These are phyloP conservation scores for Bassia scoparia DNA, from an alignment of 148 eudicot genomes.

Conservation along the genomic window DNA sequence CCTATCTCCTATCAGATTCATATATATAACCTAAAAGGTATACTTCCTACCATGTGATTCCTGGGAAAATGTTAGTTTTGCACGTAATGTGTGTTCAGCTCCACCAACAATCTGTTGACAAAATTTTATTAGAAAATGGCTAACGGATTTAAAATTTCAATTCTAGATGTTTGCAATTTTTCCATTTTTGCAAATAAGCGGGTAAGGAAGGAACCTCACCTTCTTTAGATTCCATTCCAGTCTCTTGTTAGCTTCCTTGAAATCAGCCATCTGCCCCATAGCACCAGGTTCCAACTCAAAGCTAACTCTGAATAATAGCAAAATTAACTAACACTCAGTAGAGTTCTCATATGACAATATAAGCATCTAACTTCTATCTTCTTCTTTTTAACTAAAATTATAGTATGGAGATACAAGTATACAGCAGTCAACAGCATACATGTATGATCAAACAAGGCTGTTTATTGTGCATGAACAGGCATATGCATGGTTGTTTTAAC, in stretches of 20 bases:
- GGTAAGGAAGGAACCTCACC: conserved; percentile 37
- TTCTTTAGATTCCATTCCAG: conserved; percentile 85
- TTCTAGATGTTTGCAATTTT: conserved; percentile 5
- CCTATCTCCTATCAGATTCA: too few relatives aligned
- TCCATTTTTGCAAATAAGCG: not conserved
- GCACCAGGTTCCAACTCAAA: conserved; percentile 91
- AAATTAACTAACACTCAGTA: conserved; percentile 7
- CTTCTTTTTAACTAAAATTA: too few relatives aligned
- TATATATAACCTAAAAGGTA: not conserved
- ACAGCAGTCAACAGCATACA: not conserved
- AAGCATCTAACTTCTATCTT: not conserved
- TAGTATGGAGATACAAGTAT: not conserved
- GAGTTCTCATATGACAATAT: not conserved
- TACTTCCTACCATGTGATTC: conserved; percentile 67
- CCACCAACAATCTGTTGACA: conserved; percentile 82
- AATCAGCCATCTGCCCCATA: conserved; percentile 87
- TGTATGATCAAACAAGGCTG: not conserved
- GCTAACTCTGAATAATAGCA: conserved; percentile 51
- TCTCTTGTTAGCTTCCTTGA: conserved; percentile 83
- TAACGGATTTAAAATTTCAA: not conserved
- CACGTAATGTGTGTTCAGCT: conserved; percentile 86
- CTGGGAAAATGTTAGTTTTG: conserved; percentile 83
- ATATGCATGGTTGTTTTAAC: too few relatives aligned
- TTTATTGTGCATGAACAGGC: not conserved
- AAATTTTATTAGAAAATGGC: conserved; percentile 22